phyloP scores from a whole-genome alignment of 2,329 filamentous ascomycete genomes.

The Phaeosphaeriaceae sp. region DNA sequence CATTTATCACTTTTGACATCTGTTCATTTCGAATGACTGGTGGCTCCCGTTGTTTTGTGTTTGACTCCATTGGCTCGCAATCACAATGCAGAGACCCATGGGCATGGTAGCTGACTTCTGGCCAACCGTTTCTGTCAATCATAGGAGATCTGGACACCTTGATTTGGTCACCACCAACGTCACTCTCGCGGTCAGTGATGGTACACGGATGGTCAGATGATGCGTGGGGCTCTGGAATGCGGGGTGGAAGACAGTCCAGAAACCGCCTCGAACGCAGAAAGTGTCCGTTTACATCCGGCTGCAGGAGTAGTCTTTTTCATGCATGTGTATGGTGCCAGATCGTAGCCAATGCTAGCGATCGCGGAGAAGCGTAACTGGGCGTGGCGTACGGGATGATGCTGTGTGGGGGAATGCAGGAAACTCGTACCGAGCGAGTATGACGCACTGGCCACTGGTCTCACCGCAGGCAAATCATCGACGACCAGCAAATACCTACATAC shows the following conservation, averaged over 20 bases:
- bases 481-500: constrained; percentile 49
- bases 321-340: constrained; percentile 18
- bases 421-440: constrained; percentile 26
- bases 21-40: no score
- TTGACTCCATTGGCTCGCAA: no score
- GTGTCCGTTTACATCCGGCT: neutral
- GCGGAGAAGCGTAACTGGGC: constrained; percentile 16
- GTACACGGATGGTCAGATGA: neutral
- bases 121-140: neutral
- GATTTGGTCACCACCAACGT: neutral
- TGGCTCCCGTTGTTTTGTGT: no score
- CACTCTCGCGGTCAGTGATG: neutral
- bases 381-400: constrained; percentile 9
- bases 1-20: no score
- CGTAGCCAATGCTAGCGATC: constrained; percentile 17
- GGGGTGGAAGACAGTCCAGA: neutral
- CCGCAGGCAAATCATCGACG: constrained; percentile 40
- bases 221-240: neutral
- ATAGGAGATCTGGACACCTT: neutral
- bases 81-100: neutral
- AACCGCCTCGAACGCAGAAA: neutral
- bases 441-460: constrained; percentile 28
- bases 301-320: constrained; percentile 5
- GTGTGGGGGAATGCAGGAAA: constrained; percentile 5
- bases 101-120: neutral